Evolutionary conservation across 2,329 filamentous ascomycete genomes (phyloP).

Genomic region (Sordariomycetes sp.): DNA sequence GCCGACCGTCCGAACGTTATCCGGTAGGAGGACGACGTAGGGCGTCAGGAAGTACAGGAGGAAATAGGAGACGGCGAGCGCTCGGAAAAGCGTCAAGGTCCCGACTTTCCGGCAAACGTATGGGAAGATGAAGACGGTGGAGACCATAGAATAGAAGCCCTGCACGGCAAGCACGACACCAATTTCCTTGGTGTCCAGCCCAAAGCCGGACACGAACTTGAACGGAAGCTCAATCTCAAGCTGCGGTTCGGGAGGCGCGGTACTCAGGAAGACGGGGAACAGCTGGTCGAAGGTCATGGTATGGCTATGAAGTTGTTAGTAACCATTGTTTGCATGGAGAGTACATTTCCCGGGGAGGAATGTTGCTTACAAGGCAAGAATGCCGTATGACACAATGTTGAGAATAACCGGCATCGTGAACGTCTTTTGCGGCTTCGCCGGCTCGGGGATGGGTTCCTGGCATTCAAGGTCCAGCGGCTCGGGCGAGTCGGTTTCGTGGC

Average conservation of each 20-base stretch:
- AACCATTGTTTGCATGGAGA: not conserved
- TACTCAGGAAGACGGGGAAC: constrained; percentile 82
- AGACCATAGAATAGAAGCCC: constrained; percentile 78
- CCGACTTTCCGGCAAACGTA: constrained; percentile 63
- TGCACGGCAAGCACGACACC: constrained; percentile 82
- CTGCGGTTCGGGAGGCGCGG: constrained; percentile 33
- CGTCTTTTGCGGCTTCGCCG: constrained; percentile 27
- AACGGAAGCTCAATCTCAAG: constrained; percentile 57
- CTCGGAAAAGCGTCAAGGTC: constrained; percentile 67
- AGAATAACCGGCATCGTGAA: constrained; percentile 79
- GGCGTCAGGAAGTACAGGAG: constrained; percentile 77
- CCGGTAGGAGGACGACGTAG: constrained; percentile 76
- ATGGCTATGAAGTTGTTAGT: constrained; percentile 45
- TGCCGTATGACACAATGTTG: constrained; percentile 81
- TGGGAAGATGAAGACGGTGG: constrained; percentile 76
- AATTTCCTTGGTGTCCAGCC: constrained; percentile 68
- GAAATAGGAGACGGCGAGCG: constrained; percentile 73
- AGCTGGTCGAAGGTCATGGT: constrained; percentile 95
- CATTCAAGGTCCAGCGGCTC: constrained; percentile 19
- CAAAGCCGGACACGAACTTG: constrained; percentile 79
- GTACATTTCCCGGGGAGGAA: constrained; percentile 4
- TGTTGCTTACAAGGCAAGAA: constrained; percentile 73
- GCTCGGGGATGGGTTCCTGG: constrained; percentile 9
- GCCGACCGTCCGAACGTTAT: constrained; percentile 54
- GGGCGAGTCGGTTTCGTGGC: constrained; percentile 14